Conservation (phyloP, 2,329 filamentous ascomycete genomes). For the Diaporthe batatas region DNA sequence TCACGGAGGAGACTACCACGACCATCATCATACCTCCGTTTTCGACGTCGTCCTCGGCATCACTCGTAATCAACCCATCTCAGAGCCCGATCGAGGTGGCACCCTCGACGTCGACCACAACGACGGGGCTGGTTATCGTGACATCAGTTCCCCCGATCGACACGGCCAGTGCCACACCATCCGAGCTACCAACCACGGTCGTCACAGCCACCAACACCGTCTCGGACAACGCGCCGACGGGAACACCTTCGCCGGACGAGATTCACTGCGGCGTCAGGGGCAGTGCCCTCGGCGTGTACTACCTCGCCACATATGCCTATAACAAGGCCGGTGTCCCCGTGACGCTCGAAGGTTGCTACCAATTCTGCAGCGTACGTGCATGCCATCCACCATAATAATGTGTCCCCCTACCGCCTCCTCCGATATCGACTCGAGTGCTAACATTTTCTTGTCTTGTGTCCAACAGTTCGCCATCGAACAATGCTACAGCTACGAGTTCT, state of each 20-base stretch:
- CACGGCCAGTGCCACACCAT: constrained; percentile 46
- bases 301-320: constrained; percentile 56
- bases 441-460: not conserved
- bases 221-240: constrained; percentile 49
- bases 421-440: not conserved
- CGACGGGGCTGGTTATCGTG: constrained; percentile 50
- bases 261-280: constrained; percentile 57
- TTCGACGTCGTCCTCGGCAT: not conserved
- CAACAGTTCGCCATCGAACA: constrained; percentile 45
- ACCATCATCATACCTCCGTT: not conserved
- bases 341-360: constrained; percentile 57
- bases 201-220: constrained; percentile 51
- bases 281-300: constrained; percentile 52
- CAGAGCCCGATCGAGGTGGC: constrained; percentile 50
- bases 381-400: not conserved
- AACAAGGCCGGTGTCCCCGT: constrained; percentile 51
- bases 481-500: constrained; percentile 55
- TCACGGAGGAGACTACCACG: not conserved
- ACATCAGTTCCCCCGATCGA: constrained; percentile 51
- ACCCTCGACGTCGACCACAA: not conserved
- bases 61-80: constrained; percentile 51
- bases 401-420: not conserved
- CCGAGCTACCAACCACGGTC: constrained; percentile 43
- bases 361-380: constrained; percentile 55
- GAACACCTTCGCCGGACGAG: constrained; percentile 48